Conservation (phyloP, 2,329 filamentous ascomycete species). For the Microsporum audouinii region DNA sequence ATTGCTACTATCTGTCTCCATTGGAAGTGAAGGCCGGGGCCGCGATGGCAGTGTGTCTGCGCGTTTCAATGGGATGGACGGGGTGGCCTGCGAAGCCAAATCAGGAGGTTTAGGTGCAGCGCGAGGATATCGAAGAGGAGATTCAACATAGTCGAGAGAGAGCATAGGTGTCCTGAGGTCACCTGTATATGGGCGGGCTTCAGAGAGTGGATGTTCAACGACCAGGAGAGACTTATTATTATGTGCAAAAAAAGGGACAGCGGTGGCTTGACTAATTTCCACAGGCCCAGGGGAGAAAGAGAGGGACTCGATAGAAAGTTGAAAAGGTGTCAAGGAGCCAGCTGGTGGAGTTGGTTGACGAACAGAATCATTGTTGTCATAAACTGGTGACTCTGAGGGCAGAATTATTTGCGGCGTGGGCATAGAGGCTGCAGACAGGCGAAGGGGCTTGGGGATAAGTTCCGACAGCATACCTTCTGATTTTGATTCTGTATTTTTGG, state of each 20-base stretch:
- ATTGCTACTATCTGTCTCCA: constrained; percentile 13
- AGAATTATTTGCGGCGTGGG: background rate
- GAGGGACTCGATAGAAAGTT: constrained; percentile 36
- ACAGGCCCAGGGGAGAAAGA: constrained; percentile 41
- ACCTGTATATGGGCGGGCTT: constrained; percentile 18
- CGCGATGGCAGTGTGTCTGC: constrained; percentile 30
- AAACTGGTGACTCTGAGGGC: background rate
- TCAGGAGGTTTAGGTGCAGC: constrained; percentile 46
- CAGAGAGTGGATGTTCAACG: constrained; percentile 39
- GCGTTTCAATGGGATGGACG: constrained; percentile 40
- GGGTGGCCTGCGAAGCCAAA: constrained; percentile 39
- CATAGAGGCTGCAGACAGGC: background rate
- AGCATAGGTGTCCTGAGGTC: constrained; percentile 8
- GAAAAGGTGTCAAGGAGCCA: constrained; percentile 19
- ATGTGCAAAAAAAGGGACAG: constrained; percentile 50
- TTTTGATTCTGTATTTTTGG: background rate
- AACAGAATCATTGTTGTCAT: background rate
- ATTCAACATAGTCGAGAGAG: constrained; percentile 34
- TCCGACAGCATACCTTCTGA: background rate
- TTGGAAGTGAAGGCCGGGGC: constrained; percentile 11
- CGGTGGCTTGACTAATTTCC: constrained; percentile 51
- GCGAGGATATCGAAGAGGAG: constrained; percentile 48
- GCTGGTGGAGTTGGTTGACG: constrained; percentile 4
- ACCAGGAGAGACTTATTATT: constrained; percentile 53
- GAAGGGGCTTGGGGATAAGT: background rate